Evolutionary conservation across 306 rosid genomes (phyloP).

Genomic region (Castanospermum australe): DNA sequence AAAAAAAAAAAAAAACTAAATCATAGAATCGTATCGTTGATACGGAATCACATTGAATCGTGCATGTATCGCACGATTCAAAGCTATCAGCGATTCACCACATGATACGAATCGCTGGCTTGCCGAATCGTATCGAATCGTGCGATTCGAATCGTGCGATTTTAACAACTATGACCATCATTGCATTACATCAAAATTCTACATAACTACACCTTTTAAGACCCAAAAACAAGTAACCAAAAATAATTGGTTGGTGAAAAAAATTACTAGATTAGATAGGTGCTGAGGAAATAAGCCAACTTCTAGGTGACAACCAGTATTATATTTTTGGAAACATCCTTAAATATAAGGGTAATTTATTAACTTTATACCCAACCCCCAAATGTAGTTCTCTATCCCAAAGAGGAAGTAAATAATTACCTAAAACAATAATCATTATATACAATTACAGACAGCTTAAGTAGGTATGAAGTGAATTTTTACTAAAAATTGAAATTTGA

Average conservation of each 20-base stretch:
- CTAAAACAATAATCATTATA: not conserved
- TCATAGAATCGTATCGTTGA: too few species aligned
- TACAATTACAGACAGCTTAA: not conserved
- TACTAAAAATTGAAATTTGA: not conserved
- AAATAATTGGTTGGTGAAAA: not conserved
- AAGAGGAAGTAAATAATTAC: not conserved
- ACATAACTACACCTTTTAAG: not conserved
- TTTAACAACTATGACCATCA: too few species aligned
- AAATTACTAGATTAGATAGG: not conserved
- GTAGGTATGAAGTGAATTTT: not conserved
- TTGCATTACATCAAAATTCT: too few species aligned
- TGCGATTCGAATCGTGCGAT: too few species aligned
- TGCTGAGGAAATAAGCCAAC: not conserved
- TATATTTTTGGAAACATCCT: not conserved
- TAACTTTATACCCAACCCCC: not conserved
- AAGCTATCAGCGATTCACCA: too few species aligned
- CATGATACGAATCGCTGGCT: too few species aligned
- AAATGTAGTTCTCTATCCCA: not conserved
- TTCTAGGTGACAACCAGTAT: too few species aligned
- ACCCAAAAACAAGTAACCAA: not conserved
- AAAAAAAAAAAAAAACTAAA: too few species aligned
- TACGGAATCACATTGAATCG: too few species aligned
- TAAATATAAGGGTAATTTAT: not conserved
- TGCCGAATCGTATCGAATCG: too few species aligned
- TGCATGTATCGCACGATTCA: too few species aligned